These are phyloP conservation scores for Cyberlindnera samutprakarnensis DNA, from an alignment of 805 yeast species.

Conservation along the genomic window DNA sequence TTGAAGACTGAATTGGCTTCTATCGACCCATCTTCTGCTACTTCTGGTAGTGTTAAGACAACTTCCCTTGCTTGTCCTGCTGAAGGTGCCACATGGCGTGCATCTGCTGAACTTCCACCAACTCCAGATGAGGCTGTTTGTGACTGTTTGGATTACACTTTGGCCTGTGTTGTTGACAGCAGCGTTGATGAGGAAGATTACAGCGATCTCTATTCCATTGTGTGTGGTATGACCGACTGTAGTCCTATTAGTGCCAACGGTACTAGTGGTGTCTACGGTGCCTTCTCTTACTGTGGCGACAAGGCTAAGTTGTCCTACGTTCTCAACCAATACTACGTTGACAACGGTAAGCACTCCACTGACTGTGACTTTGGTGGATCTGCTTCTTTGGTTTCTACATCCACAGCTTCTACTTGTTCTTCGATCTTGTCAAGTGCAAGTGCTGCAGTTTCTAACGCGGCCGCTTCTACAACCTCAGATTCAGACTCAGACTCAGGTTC, in stretches of 20 bases:
- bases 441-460: slow-evolving; percentile 26
- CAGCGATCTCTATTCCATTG: slow-evolving; percentile 45
- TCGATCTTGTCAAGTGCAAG: slow-evolving; percentile 29
- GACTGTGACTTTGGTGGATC: slow-evolving; percentile 72
- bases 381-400: slow-evolving; percentile 42
- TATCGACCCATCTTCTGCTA: slow-evolving; percentile 43
- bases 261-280: slow-evolving; percentile 59
- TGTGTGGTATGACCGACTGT: slow-evolving; percentile 58
- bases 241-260: slow-evolving; percentile 56
- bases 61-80: slow-evolving; percentile 41
- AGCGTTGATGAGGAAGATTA: slow-evolving; percentile 48
- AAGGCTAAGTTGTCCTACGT: slow-evolving; percentile 63
- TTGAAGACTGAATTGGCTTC: slow-evolving; percentile 45
- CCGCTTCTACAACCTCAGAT: slow-evolving; percentile 4
- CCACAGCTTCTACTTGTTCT: slow-evolving; percentile 32
- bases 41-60: slow-evolving; percentile 29
- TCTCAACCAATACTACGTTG: slow-evolving; percentile 57
- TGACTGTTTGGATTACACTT: slow-evolving; percentile 47
- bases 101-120: slow-evolving; percentile 64
- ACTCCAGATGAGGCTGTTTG: slow-evolving; percentile 65
- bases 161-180: slow-evolving; percentile 51
- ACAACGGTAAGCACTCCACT: slow-evolving; percentile 33
- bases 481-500: slow-evolving; percentile 9
- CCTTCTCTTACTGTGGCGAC: slow-evolving; percentile 64
- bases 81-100: slow-evolving; percentile 53